Conservation (phyloP, 164 flowering plant genomes). For the Kalanchoe fedtschenkoi region DNA sequence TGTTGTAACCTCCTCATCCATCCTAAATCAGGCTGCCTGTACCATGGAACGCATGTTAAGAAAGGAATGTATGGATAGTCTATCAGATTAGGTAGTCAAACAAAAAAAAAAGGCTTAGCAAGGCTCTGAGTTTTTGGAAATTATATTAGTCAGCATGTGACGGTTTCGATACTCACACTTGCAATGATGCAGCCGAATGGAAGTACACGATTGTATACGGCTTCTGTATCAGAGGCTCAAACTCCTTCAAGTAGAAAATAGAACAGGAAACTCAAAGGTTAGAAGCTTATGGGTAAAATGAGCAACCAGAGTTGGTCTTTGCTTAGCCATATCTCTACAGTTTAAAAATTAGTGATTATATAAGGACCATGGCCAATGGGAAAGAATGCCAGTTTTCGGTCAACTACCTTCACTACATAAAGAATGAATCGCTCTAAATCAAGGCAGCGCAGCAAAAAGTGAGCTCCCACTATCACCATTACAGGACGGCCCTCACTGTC, state of each 20-base stretch:
- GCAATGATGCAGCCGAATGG: constrained; percentile 95
- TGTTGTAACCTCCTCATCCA: constrained; percentile 94
- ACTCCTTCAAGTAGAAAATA: constrained; percentile 52
- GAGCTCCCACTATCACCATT: constrained; percentile 99
- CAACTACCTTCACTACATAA: constrained; percentile 70
- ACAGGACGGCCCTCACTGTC: constrained; percentile 97
- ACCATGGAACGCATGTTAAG: constrained; percentile 13
- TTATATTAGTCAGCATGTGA: neutral
- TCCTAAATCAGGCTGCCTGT: constrained; percentile 92
- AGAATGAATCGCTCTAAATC: constrained; percentile 94
- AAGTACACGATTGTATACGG: constrained; percentile 88
- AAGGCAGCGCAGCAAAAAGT: constrained; percentile 94
- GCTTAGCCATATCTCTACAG: neutral
- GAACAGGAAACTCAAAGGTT: neutral
- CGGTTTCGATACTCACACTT: constrained; percentile 46
- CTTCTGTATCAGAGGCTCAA: constrained; percentile 95
- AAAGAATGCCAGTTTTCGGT: neutral
- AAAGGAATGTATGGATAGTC: neutral
- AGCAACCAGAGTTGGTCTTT: neutral
- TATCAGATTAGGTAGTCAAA: no score
- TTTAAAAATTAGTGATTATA: neutral
- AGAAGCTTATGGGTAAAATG: neutral
- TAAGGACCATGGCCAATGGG: neutral
- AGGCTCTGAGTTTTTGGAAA: no score
- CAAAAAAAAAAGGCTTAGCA: no score